phyloP scores from a whole-genome alignment of 2,329 filamentous ascomycete genomes.

The Penicillium hesseltinei region DNA sequence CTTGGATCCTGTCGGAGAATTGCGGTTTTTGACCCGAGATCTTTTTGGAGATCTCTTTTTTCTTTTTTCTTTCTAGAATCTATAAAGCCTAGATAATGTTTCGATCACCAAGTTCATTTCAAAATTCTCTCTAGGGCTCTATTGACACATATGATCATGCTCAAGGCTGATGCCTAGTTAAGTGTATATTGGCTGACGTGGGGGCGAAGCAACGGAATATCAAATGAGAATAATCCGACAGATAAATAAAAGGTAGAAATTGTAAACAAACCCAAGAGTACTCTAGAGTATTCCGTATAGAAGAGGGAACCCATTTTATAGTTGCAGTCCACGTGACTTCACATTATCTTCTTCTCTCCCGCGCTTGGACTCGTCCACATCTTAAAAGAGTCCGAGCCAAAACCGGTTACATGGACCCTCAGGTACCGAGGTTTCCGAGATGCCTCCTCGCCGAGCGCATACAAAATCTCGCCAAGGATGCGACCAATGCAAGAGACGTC shows the following conservation, averaged over 20 bases:
- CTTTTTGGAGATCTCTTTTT: background rate
- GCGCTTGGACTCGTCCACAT: conserved; percentile 4
- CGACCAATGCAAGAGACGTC: conserved; percentile 41
- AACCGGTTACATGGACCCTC: conserved; percentile 7
- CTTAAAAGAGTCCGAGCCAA: background rate
- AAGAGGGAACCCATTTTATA: conserved; percentile 1
- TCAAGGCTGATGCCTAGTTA: background rate
- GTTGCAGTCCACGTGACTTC: conserved; percentile 4
- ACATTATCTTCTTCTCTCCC: background rate
- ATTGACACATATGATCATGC: background rate
- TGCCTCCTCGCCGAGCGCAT: conserved; percentile 42
- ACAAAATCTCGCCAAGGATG: conserved; percentile 46
- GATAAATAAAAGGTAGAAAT: background rate
- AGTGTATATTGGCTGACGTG: background rate
- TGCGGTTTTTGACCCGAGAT: background rate
- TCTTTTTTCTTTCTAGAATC: background rate
- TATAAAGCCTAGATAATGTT: background rate
- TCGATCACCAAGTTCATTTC: background rate
- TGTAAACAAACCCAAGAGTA: background rate
- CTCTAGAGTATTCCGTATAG: background rate
- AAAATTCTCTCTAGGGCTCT: background rate
- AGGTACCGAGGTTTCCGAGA: conserved; percentile 15
- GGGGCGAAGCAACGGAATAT: background rate
- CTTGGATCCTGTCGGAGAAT: conserved; percentile 4
- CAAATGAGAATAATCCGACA: background rate